Evolutionary conservation across 805 yeast genomes (phyloP), one percentile per base, ranked within the genome.

Genomic region (Kuraishia piskuri): DNA sequence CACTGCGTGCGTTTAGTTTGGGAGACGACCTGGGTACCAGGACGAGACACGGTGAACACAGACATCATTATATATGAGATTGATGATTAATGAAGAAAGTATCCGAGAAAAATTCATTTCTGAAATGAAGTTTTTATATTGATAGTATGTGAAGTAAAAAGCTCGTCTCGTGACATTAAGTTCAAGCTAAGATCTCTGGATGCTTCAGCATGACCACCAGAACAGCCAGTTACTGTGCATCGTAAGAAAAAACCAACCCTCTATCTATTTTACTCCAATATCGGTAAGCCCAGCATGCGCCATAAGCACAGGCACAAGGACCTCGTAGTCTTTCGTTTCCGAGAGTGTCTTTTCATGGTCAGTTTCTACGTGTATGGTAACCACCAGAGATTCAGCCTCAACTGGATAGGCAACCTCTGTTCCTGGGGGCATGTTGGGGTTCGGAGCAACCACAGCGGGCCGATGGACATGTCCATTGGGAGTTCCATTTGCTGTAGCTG

Each of bases 321-420:
- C 66, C 61, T 85, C 86, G 67, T 89, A 91, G 44, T 75, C 84
- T 23, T 74, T 74, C 1, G 92, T 83, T 25, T 73, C 67, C 25
- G 87, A 80, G 2, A 71, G 65, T 0, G 69, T 57, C 54, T 80
- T 74, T 2, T 57, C 59, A 14, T 74, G 73, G 56, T 88, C 84
- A 50, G 74, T 75, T 64, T 90, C 97, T 47, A 89, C 86, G 59
- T 85, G 90, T 40, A 90, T 68, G 0, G 88, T 81, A 2, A 89
- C 80, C 3, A 86, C 81, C 48, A 90, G 65, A 7, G 89, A 77
- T 49, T 79, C 79, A 7, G 69, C 68, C 14, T 77, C 75, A 6
- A 83, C 69, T 6, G 86, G 86, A 59, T 86, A 86, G 46, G 75
- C 70, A 45, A 74, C 64, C 17, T 31, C 40, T 31, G 40, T 31